Evolutionary conservation across 1,284 basidiomycete genomes (phyloP).

Genomic region (Cronartium quercuum): DNA sequence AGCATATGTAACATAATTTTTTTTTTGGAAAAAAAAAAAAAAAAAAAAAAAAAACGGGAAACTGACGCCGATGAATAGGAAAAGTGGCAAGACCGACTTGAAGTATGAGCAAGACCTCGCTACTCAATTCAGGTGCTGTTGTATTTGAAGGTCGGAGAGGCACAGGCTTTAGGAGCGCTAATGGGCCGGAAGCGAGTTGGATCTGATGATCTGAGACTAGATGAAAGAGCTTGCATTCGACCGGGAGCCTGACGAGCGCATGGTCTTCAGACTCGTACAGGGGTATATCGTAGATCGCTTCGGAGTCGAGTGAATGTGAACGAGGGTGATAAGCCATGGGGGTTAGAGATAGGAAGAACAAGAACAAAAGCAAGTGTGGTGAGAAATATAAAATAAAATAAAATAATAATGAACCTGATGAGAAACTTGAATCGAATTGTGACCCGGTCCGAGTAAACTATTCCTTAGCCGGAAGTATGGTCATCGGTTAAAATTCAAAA

Average conservation of each 20-base stretch:
- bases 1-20: not conserved
- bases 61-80: not conserved
- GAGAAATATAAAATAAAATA: no score
- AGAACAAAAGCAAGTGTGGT: no score
- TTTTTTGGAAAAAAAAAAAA: no score
- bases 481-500: no score
- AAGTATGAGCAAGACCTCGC: not conserved
- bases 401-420: no score
- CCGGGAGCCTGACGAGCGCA: not conserved
- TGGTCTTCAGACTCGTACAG: not conserved
- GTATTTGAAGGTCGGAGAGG: not conserved
- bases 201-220: not conserved
- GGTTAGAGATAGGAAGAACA: no score
- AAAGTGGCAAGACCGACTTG: constrained; percentile 1
- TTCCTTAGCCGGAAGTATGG: no score
- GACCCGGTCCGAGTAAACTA: no score
- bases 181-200: not conserved
- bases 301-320: not conserved
- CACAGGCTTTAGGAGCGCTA: not conserved
- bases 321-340: not conserved
- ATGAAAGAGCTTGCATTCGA: not conserved
- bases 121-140: not conserved
- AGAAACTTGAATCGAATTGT: no score
- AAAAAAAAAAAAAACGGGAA: no score
- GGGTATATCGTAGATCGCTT: not conserved